Base-by-base conservation (phyloP, 176 grass and related monocot species). In the Oryza longistaminata region DNA sequence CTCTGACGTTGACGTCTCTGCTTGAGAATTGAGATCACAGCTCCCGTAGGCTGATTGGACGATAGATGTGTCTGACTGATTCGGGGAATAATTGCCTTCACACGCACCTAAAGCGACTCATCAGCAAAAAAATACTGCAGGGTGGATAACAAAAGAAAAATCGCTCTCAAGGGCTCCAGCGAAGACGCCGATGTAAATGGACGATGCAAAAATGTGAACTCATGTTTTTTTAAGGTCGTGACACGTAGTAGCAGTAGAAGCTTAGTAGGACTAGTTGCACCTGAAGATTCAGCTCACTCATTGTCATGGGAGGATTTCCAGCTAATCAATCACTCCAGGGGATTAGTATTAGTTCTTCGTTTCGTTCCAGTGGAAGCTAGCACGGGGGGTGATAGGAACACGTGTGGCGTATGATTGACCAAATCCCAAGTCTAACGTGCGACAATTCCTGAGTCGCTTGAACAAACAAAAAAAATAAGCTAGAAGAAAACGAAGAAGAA, bases 31-130 rank as follows among this genome's bases (percentile, higher is more conserved):
- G 31, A 9, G 17, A 6, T 75, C 22, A 16, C 7, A 22, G 12
- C 11, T 68, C 15, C 52, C 43, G 2, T 74, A 29, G 70, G 34
- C 6, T 2, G 62, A 81, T 55, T 19, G 16, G 17, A 6, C 16
- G 52, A 55, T 55, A 7, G 16, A 55, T 48, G 71, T n/a, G 52
- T 37, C 29, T 3, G 68, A 17, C 76, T 74, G 43, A 68, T 8
- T 11, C 31, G 27, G 37, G 48, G 86, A 70, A 87, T 88, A 82
- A 31, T 49, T 7, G 42, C n/a, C 83, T 83, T 76, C 80, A 71
- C 66, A 83, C 52, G 27, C n/a, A 16, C 48, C 62, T 21, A 19
- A 45, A n/a, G 61, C 0, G 42, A 37, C 53, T 40, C 61, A 45
- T 75, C 49, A 2, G 24, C 33, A 60, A 83, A 52, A 11, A 6